phyloP scores from a whole-genome alignment of 805 yeast species.

The Starmerella floricola region DNA sequence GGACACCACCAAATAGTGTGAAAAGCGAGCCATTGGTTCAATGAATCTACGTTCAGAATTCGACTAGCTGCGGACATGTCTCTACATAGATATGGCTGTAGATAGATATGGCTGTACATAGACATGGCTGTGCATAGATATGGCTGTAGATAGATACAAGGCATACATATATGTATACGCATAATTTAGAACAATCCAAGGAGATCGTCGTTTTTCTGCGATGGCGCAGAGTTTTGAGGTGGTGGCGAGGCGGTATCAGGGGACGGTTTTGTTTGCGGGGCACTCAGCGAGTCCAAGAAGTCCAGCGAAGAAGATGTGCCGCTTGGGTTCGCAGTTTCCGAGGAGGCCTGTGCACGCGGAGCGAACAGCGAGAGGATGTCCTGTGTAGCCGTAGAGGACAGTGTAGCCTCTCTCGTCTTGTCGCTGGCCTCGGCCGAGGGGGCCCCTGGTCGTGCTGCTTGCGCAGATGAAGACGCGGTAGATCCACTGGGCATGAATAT shows the following conservation, averaged over 20 bases:
- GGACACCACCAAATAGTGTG: slow-evolving; percentile 3
- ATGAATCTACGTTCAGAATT: no score
- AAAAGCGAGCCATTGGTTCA: not conserved
- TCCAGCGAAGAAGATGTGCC: slow-evolving; percentile 1
- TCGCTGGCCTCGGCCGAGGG: not conserved
- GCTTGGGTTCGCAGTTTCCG: not conserved
- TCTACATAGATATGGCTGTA: not conserved
- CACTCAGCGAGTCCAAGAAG: not conserved
- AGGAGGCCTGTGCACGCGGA: slow-evolving; percentile 8
- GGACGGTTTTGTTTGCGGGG: not conserved
- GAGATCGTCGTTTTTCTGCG: slow-evolving; percentile 26
- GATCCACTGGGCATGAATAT: slow-evolving; percentile 21
- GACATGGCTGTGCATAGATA: not conserved
- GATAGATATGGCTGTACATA: no score
- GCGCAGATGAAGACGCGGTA: slow-evolving; percentile 9
- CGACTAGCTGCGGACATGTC: no score
- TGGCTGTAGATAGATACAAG: not conserved
- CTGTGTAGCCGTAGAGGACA: slow-evolving; percentile 25
- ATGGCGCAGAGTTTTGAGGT: not conserved
- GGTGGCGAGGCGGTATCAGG: not conserved
- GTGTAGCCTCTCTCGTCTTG: not conserved
- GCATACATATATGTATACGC: not conserved
- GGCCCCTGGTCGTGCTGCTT: slow-evolving; percentile 15
- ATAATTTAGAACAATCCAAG: slow-evolving; percentile 24
- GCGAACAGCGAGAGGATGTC: slow-evolving; percentile 41